A percentile compares a stretch with the other conserved stretches of the same genome.
Conservation (phyloP, 2,329 filamentous ascomycete species). For the Chaetomiaceae sp. region DNA sequence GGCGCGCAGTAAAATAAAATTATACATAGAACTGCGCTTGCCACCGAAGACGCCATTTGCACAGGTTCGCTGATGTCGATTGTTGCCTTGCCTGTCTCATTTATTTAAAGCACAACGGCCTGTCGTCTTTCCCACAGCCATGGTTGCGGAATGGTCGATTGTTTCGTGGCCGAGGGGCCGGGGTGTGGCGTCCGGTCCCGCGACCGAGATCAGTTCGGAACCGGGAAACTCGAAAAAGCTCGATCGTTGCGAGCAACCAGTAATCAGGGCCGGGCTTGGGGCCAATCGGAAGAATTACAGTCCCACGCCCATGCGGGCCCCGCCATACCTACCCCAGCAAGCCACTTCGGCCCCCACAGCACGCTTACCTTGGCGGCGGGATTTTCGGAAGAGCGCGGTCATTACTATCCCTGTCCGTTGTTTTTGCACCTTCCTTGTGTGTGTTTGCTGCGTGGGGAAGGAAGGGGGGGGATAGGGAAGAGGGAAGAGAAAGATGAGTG, state of each 20-base stretch:
- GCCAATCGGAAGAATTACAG: slow-evolving; percentile 20
- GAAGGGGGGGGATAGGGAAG: no score
- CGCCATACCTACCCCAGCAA: slow-evolving; percentile 7
- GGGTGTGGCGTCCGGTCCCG: slow-evolving; percentile 2
- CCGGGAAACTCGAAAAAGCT: neutral
- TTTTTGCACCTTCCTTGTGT: neutral
- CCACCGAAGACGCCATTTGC: no score
- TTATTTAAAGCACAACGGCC: no score
- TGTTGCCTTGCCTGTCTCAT: no score
- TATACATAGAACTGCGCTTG: no score
- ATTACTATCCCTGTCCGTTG: neutral
- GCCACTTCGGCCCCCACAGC: slow-evolving; percentile 17
- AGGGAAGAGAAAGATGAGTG: no score
- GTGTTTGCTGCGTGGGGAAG: neutral
- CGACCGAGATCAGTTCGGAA: slow-evolving; percentile 6
- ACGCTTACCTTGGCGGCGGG: slow-evolving; percentile 16
- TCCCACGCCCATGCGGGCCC: slow-evolving; percentile 5
- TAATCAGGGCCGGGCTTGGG: neutral
- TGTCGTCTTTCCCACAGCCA: neutral
- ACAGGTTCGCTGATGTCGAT: no score
- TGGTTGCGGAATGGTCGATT: no score
- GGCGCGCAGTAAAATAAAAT: no score
- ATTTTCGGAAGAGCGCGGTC: neutral
- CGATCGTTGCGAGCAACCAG: neutral
- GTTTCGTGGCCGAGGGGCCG: no score